phyloP scores from a whole-genome alignment of 1,139 yeast genomes.

The Spathaspora sp. region DNA sequence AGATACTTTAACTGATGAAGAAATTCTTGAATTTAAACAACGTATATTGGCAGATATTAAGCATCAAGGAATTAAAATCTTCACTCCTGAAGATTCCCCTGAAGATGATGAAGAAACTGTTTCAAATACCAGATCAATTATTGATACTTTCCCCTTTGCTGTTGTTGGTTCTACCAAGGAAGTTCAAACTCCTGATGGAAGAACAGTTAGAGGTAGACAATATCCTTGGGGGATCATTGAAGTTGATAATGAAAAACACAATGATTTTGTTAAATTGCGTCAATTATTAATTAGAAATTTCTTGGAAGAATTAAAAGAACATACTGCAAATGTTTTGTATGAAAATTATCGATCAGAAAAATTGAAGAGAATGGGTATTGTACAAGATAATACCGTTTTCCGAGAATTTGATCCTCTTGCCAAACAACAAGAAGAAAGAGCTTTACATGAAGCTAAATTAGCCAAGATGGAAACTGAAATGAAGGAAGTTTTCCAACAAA shows the following conservation, averaged over 20 bases:
- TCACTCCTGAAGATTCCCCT: conserved; percentile 76
- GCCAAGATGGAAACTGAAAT: conserved; percentile 95
- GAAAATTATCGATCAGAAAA: conserved; percentile 90
- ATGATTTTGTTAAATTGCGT: conserved; percentile 89
- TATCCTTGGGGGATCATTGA: conserved; percentile 99
- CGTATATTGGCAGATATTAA: conserved; percentile 75
- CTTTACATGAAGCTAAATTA: conserved; percentile 89
- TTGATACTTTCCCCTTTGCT: conserved; percentile 84
- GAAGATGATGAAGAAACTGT: conserved; percentile 86
- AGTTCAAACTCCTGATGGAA: conserved; percentile 74
- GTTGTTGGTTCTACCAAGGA: conserved; percentile 86
- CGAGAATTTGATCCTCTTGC: conserved; percentile 91
- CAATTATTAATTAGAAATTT: conserved; percentile 87
- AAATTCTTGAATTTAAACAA: conserved; percentile 70
- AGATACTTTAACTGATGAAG: conserved; percentile 90
- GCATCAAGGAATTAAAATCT: conserved; percentile 73
- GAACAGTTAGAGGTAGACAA: conserved; percentile 83
- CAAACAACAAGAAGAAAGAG: conserved; percentile 92
- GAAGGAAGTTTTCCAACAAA: conserved; percentile 96
- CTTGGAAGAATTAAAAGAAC: conserved; percentile 91
- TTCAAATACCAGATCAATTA: conserved; percentile 62
- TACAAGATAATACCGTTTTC: conserved; percentile 90
- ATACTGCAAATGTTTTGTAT: conserved; percentile 73
- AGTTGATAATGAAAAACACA: conserved; percentile 91
- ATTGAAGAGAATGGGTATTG: conserved; percentile 78